phyloP scores from a whole-genome alignment of 2,329 filamentous ascomycete species.

The Fusarium kyushuense region DNA sequence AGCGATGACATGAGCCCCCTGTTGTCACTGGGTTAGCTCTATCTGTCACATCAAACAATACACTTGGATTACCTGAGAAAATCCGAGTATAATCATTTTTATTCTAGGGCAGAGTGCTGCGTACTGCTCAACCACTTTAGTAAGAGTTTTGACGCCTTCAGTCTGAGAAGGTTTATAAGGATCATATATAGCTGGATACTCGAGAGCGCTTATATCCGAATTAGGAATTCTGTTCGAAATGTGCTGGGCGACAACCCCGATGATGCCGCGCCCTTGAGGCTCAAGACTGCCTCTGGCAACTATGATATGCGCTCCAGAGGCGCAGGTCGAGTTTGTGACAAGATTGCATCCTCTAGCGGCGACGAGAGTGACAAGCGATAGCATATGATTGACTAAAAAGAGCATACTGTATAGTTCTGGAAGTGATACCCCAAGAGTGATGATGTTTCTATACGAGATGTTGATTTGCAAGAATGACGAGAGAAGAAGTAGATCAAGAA shows the following conservation, averaged over 20 bases:
- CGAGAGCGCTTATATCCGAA: constrained; percentile 26
- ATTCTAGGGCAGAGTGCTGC: constrained; percentile 29
- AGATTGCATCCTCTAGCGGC: neutral
- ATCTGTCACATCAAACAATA: neutral
- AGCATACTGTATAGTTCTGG: constrained; percentile 11
- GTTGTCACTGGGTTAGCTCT: neutral
- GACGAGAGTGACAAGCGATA: constrained; percentile 5
- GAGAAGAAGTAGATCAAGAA: neutral
- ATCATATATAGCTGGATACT: constrained; percentile 34
- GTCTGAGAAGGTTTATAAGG: constrained; percentile 40
- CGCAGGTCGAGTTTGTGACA: constrained; percentile 5
- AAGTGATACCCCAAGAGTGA: neutral
- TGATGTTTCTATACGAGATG: neutral
- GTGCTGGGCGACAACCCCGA: constrained; percentile 36
- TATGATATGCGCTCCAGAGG: constrained; percentile 38
- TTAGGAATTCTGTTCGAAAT: constrained; percentile 17
- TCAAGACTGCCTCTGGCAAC: constrained; percentile 41
- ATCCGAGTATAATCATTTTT: constrained; percentile 43
- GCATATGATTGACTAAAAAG: neutral
- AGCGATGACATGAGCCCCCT: constrained; percentile 43
- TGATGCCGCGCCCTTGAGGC: constrained; percentile 36
- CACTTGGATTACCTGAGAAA: constrained; percentile 33
- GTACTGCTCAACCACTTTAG: constrained; percentile 18
- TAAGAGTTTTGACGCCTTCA: constrained; percentile 27
- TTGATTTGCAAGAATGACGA: no score